A percentile compares a stretch with the other conserved stretches of the same genome.
phyloP scores from a whole-genome alignment of 768 basidiomycete genomes.

The Tricholoma matsutake region DNA sequence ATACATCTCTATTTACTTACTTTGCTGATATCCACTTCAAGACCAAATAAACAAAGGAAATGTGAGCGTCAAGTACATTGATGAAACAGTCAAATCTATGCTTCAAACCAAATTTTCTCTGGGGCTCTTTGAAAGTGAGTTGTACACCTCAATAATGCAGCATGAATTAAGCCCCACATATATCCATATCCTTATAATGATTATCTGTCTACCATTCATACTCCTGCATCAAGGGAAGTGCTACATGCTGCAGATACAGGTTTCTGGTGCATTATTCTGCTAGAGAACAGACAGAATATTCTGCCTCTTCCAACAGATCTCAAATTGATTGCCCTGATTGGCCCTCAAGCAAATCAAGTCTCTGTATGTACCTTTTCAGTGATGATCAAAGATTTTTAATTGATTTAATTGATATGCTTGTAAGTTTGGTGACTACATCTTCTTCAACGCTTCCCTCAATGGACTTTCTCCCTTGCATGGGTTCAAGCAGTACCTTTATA shows the following conservation, averaged over 20 bases:
- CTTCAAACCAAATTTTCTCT: conserved; percentile 58
- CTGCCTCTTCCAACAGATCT: conserved; percentile 53
- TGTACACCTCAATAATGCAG: neutral
- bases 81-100: conserved; percentile 52
- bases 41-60: conserved; percentile 57
- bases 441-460: conserved; percentile 58
- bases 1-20: neutral
- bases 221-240: conserved; percentile 44
- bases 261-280: conserved; percentile 59
- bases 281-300: conserved; percentile 52
- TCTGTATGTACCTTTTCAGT: conserved; percentile 34
- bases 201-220: conserved; percentile 53
- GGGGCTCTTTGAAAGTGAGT: conserved; percentile 64
- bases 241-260: conserved; percentile 55
- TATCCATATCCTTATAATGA: conserved; percentile 67
- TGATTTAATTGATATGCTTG: neutral
- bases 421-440: conserved; percentile 71
- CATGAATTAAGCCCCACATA: conserved; percentile 15
- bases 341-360: conserved; percentile 60
- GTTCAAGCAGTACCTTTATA: conserved; percentile 50
- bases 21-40: conserved; percentile 12
- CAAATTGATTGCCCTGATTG: conserved; percentile 56
- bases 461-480: conserved; percentile 62
- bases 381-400: too few relatives aligned
- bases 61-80: conserved; percentile 49